Base-by-base conservation (phyloP, 352 stramenopile species). In the Phytophthora pluvialis region DNA sequence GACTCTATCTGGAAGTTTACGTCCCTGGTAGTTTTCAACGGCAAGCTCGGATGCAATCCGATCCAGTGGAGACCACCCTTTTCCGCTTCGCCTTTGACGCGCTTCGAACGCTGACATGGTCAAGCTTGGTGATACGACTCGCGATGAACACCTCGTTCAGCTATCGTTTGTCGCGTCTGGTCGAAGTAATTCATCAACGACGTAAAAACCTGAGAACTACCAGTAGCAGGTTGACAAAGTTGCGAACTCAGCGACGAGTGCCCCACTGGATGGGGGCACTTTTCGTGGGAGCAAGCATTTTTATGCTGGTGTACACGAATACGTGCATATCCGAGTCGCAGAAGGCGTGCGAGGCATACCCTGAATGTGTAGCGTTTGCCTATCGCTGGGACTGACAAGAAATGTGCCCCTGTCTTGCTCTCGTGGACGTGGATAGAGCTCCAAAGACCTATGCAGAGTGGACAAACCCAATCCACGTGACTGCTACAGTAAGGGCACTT, bases 391-490 rank as follows among this genome's bases (percentile, higher is more conserved):
- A 52, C 13, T 15, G 48, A 33, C 26, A 48, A 1, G 49, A 57
- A 3, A 45, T 42, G 3, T 86, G 74, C 9, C 74, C 66, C 15
- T 83, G 74, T 32, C 46, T 86, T 7, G 52, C 70, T 2, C 67
- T 75, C 26, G 74, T 82, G 33, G 70, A 76, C 50, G 31, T 47
- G 9, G 39, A 73, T 25, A 15, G 43, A 6, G 66, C 50, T 4
- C 47, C 49, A 5, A 65, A 40, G 9, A 71, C 49, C 13, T 75
- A 52, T 33, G 63, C 65, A 12, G 58, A 68, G 16, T 80, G 76
- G 76, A 8, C 48, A 6, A 13, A 38, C 0, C 70, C 75, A 5
- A 31, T 35, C 1, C 53, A 78, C 26, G 61, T 67, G 44, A 78
- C 60, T 0, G 46, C 69, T 2, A 70, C 66, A 45, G 45, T 80